Evolutionary conservation across 2,329 filamentous ascomycete genomes (phyloP), one percentile per base, ranked within the genome.

Genomic region (Fusarium transvaalense): DNA sequence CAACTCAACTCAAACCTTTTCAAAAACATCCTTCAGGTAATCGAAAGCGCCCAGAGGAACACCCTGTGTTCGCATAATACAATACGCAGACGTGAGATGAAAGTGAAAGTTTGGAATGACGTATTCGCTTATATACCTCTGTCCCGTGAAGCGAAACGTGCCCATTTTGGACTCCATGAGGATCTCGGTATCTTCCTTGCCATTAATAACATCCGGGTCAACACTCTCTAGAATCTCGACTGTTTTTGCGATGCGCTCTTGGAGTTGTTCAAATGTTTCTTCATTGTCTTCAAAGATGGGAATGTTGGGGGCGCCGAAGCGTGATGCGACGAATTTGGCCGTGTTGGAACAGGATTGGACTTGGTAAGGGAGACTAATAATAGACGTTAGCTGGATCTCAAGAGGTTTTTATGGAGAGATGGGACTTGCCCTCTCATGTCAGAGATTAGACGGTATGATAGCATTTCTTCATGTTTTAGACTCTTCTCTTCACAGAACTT

Each of bases 41-140:
- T 90, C 86, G 34, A 71, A 46, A 76, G 89, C 89, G 3, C 86
- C 86, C 15, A 91, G n/a, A 0, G 82, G 82, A 27, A 90, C 85
- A 0, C 87, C 88, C 75, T 85, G 81, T 46, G 80, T 80, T 42
- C 88, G 78, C 71, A 91, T 73, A 52, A 91, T 84, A 3, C 77
- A 80, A 75, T 90, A 90, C 12, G 86, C 83, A 15, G 82, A 86
- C 13, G 79, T 81, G 13, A 85, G 60, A 67, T 91, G 88, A 67
- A 91, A 91, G 76, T 82, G 89, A 68, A 89, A 83, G 71, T 90
- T 89, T 5, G 88, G 86, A 25, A 88, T 72, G 4, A 77, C 80
- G 73, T 81, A 84, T 6, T 76, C 73, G 32, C 76, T 71, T 13
- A 86, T 67, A 69, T 86, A 88, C 2, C 76, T 71, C 56, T 78